Percentiles rank a stretch among this genome's conserved stretches.
These are phyloP conservation scores for Scytalidium lignicola DNA, from an alignment of 2,329 filamentous ascomycete genomes.

Conservation along the genomic window DNA sequence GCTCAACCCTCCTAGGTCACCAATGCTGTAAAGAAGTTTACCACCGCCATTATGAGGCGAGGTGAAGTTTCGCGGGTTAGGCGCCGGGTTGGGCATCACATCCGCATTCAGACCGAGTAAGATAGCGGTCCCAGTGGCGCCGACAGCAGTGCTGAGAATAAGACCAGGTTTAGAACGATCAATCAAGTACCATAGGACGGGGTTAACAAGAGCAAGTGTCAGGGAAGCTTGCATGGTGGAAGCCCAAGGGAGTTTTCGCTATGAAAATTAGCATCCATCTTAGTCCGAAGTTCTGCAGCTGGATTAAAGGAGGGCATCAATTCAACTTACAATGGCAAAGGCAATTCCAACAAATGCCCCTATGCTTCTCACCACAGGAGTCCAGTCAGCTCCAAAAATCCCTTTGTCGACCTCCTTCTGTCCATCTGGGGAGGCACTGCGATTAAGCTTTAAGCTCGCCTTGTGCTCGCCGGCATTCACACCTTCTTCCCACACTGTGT, in stretches of 20 bases:
- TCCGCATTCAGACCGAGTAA: conserved; percentile 72
- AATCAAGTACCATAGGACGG: conserved; percentile 92
- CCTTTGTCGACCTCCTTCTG: conserved; percentile 23
- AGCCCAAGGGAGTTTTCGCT: conserved; percentile 89
- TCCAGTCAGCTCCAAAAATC: conserved; percentile 63
- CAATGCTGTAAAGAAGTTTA: not conserved
- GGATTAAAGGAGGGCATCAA: not conserved
- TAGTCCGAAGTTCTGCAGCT: conserved; percentile 3
- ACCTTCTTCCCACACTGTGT: conserved; percentile 60
- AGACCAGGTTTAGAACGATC: conserved; percentile 86
- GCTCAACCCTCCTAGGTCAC: not conserved
- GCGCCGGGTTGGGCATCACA: conserved; percentile 65
- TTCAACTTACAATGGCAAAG: conserved; percentile 70
- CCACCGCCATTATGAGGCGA: conserved; percentile 25
- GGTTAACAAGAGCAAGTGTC: conserved; percentile 85
- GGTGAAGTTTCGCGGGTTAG: conserved; percentile 6
- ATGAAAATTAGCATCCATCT: conserved; percentile 15
- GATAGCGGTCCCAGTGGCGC: conserved; percentile 66
- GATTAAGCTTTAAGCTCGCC: not conserved
- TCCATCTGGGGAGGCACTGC: conserved; percentile 14
- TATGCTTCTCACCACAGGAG: conserved; percentile 62
- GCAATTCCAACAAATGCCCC: conserved; percentile 70
- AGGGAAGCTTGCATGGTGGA: conserved; percentile 91
- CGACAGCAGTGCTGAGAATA: conserved; percentile 69
- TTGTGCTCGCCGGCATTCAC: conserved; percentile 10